Evolutionary conservation across 257 asterid species (phyloP), one percentile per base, ranked within the genome.

Genomic region (Dorcoceras hygrometricum): DNA sequence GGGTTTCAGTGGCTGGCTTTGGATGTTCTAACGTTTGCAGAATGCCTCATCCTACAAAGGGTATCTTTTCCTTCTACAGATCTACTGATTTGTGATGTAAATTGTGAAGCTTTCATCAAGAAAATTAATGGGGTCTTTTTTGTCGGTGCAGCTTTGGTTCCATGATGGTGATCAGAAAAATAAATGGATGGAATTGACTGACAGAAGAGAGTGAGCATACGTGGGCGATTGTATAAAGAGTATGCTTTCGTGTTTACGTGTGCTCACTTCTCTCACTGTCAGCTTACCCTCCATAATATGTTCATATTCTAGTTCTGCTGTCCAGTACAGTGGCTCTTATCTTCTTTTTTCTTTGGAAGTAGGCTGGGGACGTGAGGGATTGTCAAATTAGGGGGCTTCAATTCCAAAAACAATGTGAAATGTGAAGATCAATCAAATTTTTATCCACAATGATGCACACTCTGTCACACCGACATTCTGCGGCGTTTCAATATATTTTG

Each of bases 121-220:
- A 32, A 56, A 67, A 68, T 24, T 39, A 7, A 1, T 8, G 28
- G 65, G 59, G 23, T 14, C 20, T 46, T 8, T 18, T 46, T 0
- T 16, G 4, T 46, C 18, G 54, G 54, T 46, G 54, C 54, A 16
- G 54, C 22, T 46, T 46, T 16, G 54, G 54, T 46, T 16, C 8
- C 54, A 16, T 46, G 18, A 46, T 36, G 59, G 57, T 65, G 23
- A 10, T 5, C 8, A n/a, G 9, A 4, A 4, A 34, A 54, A 3
- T 26, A 26, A 31, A 31, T 34, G 28, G 79, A 67, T 71, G 76
- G 71, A 46, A 59, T 55, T 8, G 59, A 20, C 74, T 81, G 87
- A 82, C 87, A 79, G 87, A 82, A 76, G 82, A 82, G 87, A 82
- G 87, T 79, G 87, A 79, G 87, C 87, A 82, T 72, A 76, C 75